Conservation (phyloP, 2,329 filamentous ascomycete genomes). For the Cladobotryum protrusum region DNA sequence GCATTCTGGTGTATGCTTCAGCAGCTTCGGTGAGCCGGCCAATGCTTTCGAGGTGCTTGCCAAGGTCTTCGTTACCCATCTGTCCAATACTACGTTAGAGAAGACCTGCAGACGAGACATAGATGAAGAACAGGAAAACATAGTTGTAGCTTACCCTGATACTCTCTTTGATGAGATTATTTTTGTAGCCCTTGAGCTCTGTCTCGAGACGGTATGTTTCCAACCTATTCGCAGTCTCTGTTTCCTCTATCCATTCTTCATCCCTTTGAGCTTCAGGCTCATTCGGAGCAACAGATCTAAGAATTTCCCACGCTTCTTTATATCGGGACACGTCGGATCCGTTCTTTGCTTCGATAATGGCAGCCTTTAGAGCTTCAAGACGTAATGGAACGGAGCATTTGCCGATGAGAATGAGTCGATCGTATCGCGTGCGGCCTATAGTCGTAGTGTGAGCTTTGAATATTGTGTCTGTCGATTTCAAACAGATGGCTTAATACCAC, state of each 20-base stretch:
- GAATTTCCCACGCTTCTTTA: slow-evolving; percentile 57
- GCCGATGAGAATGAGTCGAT: slow-evolving; percentile 78
- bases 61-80: slow-evolving; percentile 94
- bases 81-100: slow-evolving; percentile 29
- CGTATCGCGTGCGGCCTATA: slow-evolving; percentile 70
- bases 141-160: slow-evolving; percentile 57
- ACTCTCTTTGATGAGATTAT: slow-evolving; percentile 95
- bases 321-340: slow-evolving; percentile 71
- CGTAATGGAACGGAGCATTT: slow-evolving; percentile 68
- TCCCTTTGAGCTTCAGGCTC: slow-evolving; percentile 66
- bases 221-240: slow-evolving; percentile 57
- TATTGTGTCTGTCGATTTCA: no score
- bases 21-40: slow-evolving; percentile 68
- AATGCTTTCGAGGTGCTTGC: slow-evolving; percentile 71
- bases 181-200: slow-evolving; percentile 88
- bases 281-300: slow-evolving; percentile 57
- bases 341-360: slow-evolving; percentile 67
- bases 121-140: background rate
- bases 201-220: slow-evolving; percentile 73
- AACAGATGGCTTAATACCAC: slow-evolving; percentile 12
- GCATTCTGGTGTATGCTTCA: slow-evolving; percentile 79
- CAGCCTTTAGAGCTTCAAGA: slow-evolving; percentile 73
- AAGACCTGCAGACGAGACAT: background rate
- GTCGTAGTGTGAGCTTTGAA: background rate
- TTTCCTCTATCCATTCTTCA: slow-evolving; percentile 66